These are phyloP conservation scores for Puccinia horiana DNA, from an alignment of 1,284 basidiomycete species.

Conservation along the genomic window DNA sequence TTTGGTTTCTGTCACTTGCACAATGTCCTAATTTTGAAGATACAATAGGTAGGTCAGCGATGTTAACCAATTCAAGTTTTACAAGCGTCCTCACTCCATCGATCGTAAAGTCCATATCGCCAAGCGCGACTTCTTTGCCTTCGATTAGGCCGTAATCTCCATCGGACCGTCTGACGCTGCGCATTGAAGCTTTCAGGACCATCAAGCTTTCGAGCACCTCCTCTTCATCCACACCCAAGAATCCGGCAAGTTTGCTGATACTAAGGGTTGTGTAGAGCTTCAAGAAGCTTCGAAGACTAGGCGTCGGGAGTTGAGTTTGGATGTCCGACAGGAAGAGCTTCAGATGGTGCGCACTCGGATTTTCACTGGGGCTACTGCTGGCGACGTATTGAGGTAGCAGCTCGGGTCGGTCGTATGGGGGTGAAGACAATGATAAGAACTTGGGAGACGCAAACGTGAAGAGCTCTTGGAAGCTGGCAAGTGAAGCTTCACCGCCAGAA, in stretches of 20 bases:
- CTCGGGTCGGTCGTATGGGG: slow-evolving; percentile 82
- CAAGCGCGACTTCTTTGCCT: slow-evolving; percentile 82
- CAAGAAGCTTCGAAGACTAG: slow-evolving; percentile 84
- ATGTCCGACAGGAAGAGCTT: slow-evolving; percentile 79
- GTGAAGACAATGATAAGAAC: slow-evolving; percentile 84
- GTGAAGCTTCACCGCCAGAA: slow-evolving; percentile 74
- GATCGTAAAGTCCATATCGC: slow-evolving; percentile 92
- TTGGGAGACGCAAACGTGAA: slow-evolving; percentile 93
- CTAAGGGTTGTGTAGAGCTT: slow-evolving; percentile 94
- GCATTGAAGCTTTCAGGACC: slow-evolving; percentile 80
- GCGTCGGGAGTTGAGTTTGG: slow-evolving; percentile 72
- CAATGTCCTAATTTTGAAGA: slow-evolving; percentile 23
- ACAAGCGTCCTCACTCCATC: slow-evolving; percentile 69
- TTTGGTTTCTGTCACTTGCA: slow-evolving; percentile 42
- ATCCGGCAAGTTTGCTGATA: slow-evolving; percentile 84
- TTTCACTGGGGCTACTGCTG: slow-evolving; percentile 61
- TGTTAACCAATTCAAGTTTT: not conserved
- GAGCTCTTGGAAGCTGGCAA: slow-evolving; percentile 86
- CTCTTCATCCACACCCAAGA: slow-evolving; percentile 83
- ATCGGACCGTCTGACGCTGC: slow-evolving; percentile 68
- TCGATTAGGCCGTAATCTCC: slow-evolving; percentile 70
- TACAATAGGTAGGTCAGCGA: not conserved
- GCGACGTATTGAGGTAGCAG: slow-evolving; percentile 66
- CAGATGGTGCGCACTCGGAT: slow-evolving; percentile 82
- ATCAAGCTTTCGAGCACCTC: slow-evolving; percentile 94